phyloP scores from a whole-genome alignment of 2,329 filamentous ascomycete genomes.

The Pseudopyricularia cyperi region DNA sequence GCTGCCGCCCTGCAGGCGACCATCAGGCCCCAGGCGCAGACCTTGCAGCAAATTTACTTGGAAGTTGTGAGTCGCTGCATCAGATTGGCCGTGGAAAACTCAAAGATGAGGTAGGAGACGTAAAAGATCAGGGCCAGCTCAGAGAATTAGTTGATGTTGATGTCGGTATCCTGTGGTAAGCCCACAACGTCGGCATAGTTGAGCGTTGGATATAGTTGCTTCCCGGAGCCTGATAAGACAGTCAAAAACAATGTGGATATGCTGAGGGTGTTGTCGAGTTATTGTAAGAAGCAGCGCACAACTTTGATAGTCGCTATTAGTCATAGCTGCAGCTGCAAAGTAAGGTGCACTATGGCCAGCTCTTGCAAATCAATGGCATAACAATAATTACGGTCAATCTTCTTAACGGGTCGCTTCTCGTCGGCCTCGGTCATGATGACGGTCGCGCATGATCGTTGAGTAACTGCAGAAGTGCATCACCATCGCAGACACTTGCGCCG shows the following conservation, averaged over 20 bases:
- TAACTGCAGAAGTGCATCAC: neutral
- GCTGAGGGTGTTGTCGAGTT: neutral
- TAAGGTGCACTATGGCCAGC: neutral
- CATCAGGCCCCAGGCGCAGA: slow-evolving; percentile 14
- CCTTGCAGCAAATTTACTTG: slow-evolving; percentile 14
- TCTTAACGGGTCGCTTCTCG: slow-evolving; percentile 9
- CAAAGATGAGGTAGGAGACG: slow-evolving; percentile 19
- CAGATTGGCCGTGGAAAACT: slow-evolving; percentile 17
- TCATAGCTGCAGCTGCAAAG: neutral
- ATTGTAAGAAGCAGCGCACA: neutral
- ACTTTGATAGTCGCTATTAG: neutral
- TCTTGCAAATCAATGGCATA: slow-evolving; percentile 15
- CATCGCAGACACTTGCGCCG: neutral
- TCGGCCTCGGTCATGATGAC: slow-evolving; percentile 1
- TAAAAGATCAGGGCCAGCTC: slow-evolving; percentile 19
- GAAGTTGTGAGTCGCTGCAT: slow-evolving; percentile 21
- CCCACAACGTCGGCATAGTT: slow-evolving; percentile 19
- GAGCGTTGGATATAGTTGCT: slow-evolving; percentile 8
- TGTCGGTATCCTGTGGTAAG: slow-evolving; percentile 14
- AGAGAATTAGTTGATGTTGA: slow-evolving; percentile 15
- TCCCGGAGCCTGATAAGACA: slow-evolving; percentile 3
- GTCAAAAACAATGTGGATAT: neutral
- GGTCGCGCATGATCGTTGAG: neutral
- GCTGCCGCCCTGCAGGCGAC: slow-evolving; percentile 15
- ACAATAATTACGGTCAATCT: slow-evolving; percentile 17